Conservation (phyloP, 2,329 filamentous ascomycete genomes). For the Verticillium nonalfalfae region DNA sequence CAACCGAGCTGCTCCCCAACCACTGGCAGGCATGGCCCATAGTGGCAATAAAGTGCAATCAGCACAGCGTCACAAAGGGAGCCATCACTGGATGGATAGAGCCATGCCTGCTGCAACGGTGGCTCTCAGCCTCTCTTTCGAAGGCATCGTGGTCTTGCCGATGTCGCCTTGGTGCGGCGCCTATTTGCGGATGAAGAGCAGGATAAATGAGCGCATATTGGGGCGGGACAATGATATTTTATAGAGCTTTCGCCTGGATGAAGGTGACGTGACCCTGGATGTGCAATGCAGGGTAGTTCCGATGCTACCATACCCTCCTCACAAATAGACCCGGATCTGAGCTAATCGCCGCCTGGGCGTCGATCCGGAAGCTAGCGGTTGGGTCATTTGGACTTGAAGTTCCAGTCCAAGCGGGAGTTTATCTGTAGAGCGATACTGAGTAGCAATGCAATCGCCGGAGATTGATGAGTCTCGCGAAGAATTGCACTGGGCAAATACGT, state of each 20-base stretch:
- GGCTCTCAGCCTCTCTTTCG: not conserved
- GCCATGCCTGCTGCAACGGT: not conserved
- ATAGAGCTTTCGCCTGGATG: slow-evolving; percentile 10
- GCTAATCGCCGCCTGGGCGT: not conserved
- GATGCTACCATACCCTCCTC: not conserved
- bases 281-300: not conserved
- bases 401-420: not conserved
- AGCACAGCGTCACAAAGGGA: not conserved
- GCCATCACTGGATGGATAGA: not conserved
- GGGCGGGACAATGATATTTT: slow-evolving; percentile 21
- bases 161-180: slow-evolving; percentile 4
- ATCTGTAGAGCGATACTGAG: not conserved
- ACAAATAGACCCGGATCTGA: not conserved
- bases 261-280: not conserved
- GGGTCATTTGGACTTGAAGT: not conserved
- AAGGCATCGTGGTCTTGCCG: not conserved
- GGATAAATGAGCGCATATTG: slow-evolving; percentile 39
- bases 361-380: not conserved
- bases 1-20: not conserved
- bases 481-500: no score
- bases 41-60: not conserved
- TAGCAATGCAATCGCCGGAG: no score
- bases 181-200: slow-evolving; percentile 36
- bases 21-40: not conserved
- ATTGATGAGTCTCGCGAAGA: no score